Conservation (phyloP, 129 eudicot species). For the Smallanthus sonchifolius region DNA sequence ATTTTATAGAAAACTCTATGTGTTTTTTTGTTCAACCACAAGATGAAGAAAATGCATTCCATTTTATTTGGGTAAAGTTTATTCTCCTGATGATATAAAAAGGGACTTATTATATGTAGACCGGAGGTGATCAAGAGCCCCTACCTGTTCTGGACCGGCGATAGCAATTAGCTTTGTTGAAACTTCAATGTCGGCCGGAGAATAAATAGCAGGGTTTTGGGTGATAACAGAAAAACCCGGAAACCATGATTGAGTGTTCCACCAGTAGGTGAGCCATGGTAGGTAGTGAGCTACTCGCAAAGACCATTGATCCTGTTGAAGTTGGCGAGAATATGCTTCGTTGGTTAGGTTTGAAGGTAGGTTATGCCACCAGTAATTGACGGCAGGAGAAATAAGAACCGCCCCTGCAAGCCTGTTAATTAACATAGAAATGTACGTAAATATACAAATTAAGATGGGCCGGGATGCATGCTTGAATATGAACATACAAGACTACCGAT, state of each 20-base stretch:
- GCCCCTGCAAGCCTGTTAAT: conserved; percentile 1
- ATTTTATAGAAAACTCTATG: neutral
- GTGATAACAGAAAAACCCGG: conserved; percentile 31
- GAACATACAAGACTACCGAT: too few species aligned
- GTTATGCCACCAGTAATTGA: conserved; percentile 67
- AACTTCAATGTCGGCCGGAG: conserved; percentile 33
- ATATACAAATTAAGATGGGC: too few species aligned
- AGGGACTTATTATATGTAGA: too few species aligned
- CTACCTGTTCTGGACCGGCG: neutral
- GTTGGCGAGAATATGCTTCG: conserved; percentile 39
- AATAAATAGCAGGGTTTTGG: conserved; percentile 25
- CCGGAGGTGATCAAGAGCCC: too few species aligned
- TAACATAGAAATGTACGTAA: too few species aligned
- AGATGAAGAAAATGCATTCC: too few species aligned
- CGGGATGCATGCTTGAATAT: too few species aligned
- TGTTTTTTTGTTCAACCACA: neutral
- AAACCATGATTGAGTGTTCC: conserved; percentile 57
- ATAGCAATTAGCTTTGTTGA: neutral
- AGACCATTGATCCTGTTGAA: conserved; percentile 54
- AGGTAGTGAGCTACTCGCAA: conserved; percentile 48
- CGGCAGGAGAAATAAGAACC: conserved; percentile 51
- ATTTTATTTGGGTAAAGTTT: too few species aligned
- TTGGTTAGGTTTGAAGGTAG: conserved; percentile 43
- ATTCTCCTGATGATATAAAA: too few species aligned
- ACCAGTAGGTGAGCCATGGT: conserved; percentile 71